phyloP scores from a whole-genome alignment of 257 asterid genomes.

The Petunia secreta region DNA sequence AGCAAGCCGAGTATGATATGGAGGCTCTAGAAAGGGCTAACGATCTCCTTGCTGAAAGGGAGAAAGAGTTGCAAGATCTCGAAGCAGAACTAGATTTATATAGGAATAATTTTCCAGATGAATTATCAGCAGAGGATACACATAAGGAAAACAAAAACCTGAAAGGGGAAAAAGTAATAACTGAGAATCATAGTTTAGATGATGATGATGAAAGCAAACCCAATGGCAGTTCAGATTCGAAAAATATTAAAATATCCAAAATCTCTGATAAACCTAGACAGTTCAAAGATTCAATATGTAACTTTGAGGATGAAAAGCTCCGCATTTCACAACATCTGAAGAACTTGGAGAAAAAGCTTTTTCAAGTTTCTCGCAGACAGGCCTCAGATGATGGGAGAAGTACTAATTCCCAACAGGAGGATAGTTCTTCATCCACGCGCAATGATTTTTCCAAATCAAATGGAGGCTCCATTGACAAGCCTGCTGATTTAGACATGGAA shows the following conservation, averaged over 20 bases:
- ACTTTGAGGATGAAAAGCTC: constrained; percentile 54
- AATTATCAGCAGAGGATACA: constrained; percentile 33
- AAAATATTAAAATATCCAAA: constrained; percentile 26
- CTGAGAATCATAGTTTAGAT: constrained; percentile 24
- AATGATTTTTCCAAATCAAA: constrained; percentile 28
- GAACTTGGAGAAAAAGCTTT: constrained; percentile 36
- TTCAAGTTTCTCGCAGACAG: constrained; percentile 39
- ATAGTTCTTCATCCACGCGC: constrained; percentile 22
- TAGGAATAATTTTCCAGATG: constrained; percentile 44
- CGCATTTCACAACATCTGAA: constrained; percentile 32
- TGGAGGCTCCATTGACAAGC: constrained; percentile 31
- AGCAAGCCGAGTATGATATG: constrained; percentile 86
- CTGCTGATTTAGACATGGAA: constrained; percentile 33
- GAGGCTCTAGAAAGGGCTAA: constrained; percentile 85
- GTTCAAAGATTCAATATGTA: constrained; percentile 33
- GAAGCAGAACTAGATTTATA: constrained; percentile 68
- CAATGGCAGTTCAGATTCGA: constrained; percentile 33
- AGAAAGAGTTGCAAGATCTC: constrained; percentile 83
- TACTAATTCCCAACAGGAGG: constrained; percentile 34
- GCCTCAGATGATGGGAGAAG: constrained; percentile 27
- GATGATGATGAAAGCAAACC: constrained; percentile 26
- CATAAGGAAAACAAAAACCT: constrained; percentile 28
- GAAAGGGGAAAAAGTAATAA: constrained; percentile 24
- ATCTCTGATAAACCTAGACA: constrained; percentile 31
- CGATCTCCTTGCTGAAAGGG: constrained; percentile 76